These are phyloP conservation scores for Fusarium kyushuense DNA, from an alignment of 2,329 filamentous ascomycete species.

Conservation along the genomic window DNA sequence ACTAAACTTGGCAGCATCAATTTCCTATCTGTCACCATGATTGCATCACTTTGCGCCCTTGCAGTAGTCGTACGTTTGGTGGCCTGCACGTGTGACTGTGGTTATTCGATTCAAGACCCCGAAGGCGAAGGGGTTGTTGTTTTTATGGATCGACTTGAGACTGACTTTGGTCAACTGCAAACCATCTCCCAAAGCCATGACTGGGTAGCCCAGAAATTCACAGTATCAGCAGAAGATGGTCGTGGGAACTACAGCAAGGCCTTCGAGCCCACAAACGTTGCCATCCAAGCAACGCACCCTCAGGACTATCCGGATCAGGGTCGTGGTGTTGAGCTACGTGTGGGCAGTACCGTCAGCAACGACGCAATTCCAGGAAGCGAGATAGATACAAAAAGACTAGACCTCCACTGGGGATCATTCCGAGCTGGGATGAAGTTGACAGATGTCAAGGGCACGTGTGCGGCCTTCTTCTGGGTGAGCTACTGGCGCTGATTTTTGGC, in stretches of 20 bases:
- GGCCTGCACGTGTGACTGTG: slow-evolving; percentile 74
- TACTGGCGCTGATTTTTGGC: neutral
- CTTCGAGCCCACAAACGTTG: slow-evolving; percentile 68
- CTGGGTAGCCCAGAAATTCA: slow-evolving; percentile 77
- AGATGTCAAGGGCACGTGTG: slow-evolving; percentile 73
- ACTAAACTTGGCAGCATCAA: neutral
- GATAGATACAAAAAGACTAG: slow-evolving; percentile 69
- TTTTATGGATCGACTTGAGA: slow-evolving; percentile 78
- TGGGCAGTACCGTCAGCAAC: slow-evolving; percentile 58
- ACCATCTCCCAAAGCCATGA: slow-evolving; percentile 64
- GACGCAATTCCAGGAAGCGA: slow-evolving; percentile 71
- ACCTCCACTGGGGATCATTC: slow-evolving; percentile 78
- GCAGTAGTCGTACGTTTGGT: slow-evolving; percentile 30
- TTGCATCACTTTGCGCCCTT: slow-evolving; percentile 1
- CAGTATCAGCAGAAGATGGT: slow-evolving; percentile 67
- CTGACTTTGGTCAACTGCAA: slow-evolving; percentile 73
- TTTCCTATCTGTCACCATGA: slow-evolving; percentile 19
- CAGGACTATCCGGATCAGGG: slow-evolving; percentile 53
- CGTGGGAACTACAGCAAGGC: slow-evolving; percentile 75
- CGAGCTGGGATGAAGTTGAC: slow-evolving; percentile 75
- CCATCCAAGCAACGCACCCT: slow-evolving; percentile 52
- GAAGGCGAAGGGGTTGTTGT: slow-evolving; percentile 59
- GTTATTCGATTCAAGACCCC: slow-evolving; percentile 68
- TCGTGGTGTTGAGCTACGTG: slow-evolving; percentile 68
- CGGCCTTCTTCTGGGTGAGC: slow-evolving; percentile 82